These are phyloP conservation scores for Pittosporum tobira DNA, from an alignment of 129 eudicot genomes.

Conservation along the genomic window DNA sequence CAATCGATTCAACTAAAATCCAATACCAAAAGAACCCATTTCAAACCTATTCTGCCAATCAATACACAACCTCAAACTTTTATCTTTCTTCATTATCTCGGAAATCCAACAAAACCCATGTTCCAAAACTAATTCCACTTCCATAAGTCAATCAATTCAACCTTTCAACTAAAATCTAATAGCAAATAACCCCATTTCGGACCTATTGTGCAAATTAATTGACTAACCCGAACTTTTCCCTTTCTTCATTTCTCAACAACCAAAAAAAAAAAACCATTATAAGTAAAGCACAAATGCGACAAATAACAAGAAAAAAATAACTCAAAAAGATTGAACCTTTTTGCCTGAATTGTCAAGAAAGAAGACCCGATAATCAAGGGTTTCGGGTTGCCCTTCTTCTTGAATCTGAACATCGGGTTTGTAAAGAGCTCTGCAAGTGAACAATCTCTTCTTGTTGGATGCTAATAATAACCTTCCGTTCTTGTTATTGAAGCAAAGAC, in stretches of 20 bases:
- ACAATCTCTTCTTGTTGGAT: constrained; percentile 37
- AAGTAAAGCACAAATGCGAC: not conserved
- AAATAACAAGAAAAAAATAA: not conserved
- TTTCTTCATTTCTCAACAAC: not conserved
- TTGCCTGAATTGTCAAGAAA: constrained; percentile 68
- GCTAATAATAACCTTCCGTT: constrained; percentile 11
- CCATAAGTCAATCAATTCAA: too few species aligned
- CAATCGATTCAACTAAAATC: too few species aligned
- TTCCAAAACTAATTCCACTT: too few species aligned
- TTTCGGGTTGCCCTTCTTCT: constrained; percentile 86
- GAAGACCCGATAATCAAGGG: constrained; percentile 89
- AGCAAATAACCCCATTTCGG: too few species aligned
- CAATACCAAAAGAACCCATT: too few species aligned
- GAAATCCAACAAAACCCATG: too few species aligned
- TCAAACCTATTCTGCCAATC: too few species aligned
- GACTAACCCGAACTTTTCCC: too few species aligned
- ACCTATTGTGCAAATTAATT: too few species aligned
- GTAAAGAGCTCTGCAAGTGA: constrained; percentile 59
- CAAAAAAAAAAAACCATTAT: not conserved
- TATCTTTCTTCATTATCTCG: too few species aligned
- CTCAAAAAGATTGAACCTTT: constrained; percentile 42
- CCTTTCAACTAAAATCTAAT: too few species aligned
- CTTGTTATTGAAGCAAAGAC: constrained; percentile 29
- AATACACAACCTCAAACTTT: too few species aligned
- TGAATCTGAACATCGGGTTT: constrained; percentile 50